Evolutionary conservation across 345 rosid species (phyloP).

Genomic region (Firmiana major): DNA sequence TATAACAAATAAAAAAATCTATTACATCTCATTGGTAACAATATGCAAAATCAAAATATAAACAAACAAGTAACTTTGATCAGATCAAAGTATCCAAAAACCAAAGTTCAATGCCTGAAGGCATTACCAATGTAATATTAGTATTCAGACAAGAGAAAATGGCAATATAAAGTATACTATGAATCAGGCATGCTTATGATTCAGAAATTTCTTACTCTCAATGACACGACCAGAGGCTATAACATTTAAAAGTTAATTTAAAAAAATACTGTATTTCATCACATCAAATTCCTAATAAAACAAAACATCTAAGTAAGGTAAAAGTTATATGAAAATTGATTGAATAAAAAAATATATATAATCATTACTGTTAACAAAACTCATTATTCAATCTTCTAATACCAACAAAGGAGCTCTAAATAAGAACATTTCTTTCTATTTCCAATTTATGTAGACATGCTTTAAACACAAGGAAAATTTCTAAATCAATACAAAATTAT

Average conservation of each 20-base stretch:
- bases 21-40: not conserved
- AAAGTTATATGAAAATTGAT: not conserved
- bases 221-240: not conserved
- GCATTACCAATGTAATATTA: not conserved
- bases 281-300: not conserved
- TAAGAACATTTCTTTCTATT: not conserved
- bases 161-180: not conserved
- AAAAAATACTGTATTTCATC: not conserved
- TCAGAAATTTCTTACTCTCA: not conserved
- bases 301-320: not conserved
- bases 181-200: not conserved
- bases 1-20: not conserved
- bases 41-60: not conserved
- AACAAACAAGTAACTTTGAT: not conserved
- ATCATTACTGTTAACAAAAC: not conserved
- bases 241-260: not conserved
- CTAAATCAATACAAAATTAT: constrained; percentile 26
- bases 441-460: not conserved
- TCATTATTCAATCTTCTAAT: not conserved
- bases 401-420: not conserved
- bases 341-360: not conserved
- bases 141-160: not conserved
- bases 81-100: not conserved
- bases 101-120: not conserved
- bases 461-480: not conserved